A percentile compares a stretch with the other conserved stretches of the same genome.
Conservation (phyloP, 2,329 filamentous ascomycete species). For the Apiospora pterosperma region DNA sequence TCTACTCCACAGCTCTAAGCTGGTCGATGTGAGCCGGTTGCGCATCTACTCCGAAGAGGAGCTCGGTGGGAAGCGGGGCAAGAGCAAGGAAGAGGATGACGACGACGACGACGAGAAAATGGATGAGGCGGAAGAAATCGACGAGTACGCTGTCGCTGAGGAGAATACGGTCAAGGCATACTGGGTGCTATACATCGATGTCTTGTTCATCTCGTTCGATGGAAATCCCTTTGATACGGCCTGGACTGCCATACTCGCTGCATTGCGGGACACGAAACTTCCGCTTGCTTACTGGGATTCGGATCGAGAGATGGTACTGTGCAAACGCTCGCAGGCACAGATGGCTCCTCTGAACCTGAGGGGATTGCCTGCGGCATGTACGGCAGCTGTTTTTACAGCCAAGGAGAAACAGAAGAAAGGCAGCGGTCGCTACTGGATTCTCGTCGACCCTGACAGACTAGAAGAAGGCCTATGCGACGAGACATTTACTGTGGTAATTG, state of each 20-base stretch:
- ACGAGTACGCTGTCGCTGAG: conserved; percentile 16
- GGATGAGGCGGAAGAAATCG: conserved; percentile 25
- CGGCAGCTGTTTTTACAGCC: conserved; percentile 74
- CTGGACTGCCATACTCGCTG: conserved; percentile 80
- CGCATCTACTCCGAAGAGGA: conserved; percentile 59
- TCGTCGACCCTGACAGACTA: conserved; percentile 85
- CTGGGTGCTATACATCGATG: conserved; percentile 92
- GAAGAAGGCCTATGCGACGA: conserved; percentile 86
- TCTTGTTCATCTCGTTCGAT: conserved; percentile 91
- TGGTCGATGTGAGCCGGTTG: conserved; percentile 66
- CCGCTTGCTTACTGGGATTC: conserved; percentile 80
- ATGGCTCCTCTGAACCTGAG: conserved; percentile 56
- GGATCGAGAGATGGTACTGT: conserved; percentile 76
- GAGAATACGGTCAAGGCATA: conserved; percentile 67
- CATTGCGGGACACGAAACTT: conserved; percentile 72
- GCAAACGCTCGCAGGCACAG: conserved; percentile 51
- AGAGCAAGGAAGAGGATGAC: conserved; percentile 20
- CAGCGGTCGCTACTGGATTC: conserved; percentile 63
- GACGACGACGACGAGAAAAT: conserved; percentile 25
- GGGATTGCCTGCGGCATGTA: conserved; percentile 71
- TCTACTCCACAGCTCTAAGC: conserved; percentile 66
- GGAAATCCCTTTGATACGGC: conserved; percentile 90
- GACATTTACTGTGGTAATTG: conserved; percentile 78
- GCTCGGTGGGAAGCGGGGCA: conserved; percentile 10
- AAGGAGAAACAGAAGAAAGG: conserved; percentile 46